These are phyloP conservation scores for Mortierella polycephala DNA, from an alignment of 371 early-diverging fungal species.

Conservation along the genomic window DNA sequence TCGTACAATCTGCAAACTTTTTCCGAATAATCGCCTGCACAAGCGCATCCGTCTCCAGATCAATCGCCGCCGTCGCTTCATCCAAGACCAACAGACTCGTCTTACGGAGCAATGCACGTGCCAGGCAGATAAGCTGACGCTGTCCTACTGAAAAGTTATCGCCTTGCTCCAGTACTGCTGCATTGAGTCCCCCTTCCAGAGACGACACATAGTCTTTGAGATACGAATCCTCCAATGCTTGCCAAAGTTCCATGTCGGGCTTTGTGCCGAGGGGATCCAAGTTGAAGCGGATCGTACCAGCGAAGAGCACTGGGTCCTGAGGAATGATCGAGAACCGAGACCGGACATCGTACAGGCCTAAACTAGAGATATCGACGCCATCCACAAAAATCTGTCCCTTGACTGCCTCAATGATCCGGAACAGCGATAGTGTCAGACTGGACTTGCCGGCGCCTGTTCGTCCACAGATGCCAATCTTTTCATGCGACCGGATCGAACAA, in stretches of 20 bases:
- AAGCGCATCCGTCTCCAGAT: constrained; percentile 76
- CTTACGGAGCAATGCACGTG: constrained; percentile 83
- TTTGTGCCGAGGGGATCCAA: constrained; percentile 81
- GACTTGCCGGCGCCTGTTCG: constrained; percentile 94
- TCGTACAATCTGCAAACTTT: constrained; percentile 84
- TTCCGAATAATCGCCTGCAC: constrained; percentile 74
- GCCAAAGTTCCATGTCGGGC: constrained; percentile 83
- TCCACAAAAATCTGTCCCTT: constrained; percentile 71
- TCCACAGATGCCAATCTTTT: constrained; percentile 90
- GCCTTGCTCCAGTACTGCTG: constrained; percentile 75
- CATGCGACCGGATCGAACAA: constrained; percentile 66
- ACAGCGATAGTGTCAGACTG: constrained; percentile 83
- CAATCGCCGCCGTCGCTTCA: constrained; percentile 95
- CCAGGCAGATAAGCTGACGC: constrained; percentile 83
- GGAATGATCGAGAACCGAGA: constrained; percentile 89
- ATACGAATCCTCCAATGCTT: constrained; percentile 77
- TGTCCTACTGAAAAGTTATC: constrained; percentile 91
- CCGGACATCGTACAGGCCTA: constrained; percentile 82
- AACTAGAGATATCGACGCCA: constrained; percentile 79
- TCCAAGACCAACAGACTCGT: constrained; percentile 84
- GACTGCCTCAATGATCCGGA: constrained; percentile 90
- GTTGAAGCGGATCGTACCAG: constrained; percentile 67
- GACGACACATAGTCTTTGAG: constrained; percentile 69
- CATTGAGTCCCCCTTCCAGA: constrained; percentile 74
- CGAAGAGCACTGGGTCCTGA: constrained; percentile 93